These are phyloP conservation scores for Tolypocladium endophyticum DNA, from an alignment of 2,329 filamentous ascomycete genomes.

Conservation along the genomic window DNA sequence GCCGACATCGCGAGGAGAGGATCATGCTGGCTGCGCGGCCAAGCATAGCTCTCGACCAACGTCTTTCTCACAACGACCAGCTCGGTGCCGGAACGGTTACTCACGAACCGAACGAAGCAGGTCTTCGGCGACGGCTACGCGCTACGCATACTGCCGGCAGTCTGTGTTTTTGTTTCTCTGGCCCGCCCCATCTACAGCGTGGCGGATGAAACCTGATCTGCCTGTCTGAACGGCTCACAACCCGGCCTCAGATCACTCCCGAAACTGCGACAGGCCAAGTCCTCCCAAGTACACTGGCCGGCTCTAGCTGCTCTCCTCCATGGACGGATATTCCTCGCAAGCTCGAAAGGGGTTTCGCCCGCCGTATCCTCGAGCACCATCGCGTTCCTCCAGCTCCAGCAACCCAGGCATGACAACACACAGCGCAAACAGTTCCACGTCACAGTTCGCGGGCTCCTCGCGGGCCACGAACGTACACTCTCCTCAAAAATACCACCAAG, in stretches of 20 bases:
- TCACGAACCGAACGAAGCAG: not conserved
- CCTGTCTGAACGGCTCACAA: not conserved
- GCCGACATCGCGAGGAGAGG: not conserved
- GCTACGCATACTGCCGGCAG: not conserved
- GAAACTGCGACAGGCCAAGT: not conserved
- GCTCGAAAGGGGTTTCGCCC: slow-evolving; percentile 16
- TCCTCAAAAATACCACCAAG: slow-evolving; percentile 29
- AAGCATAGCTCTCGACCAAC: not conserved
- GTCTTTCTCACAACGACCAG: not conserved
- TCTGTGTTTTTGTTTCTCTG: not conserved
- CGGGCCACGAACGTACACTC: slow-evolving; percentile 22
- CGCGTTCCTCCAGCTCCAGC: slow-evolving; percentile 34
- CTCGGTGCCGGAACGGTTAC: not conserved
- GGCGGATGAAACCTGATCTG: not conserved
- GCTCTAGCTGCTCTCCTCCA: slow-evolving; percentile 5
- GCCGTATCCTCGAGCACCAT: slow-evolving; percentile 30
- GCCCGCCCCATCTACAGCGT: not conserved
- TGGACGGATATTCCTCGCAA: slow-evolving; percentile 18
- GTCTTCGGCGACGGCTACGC: not conserved
- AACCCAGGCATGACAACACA: slow-evolving; percentile 29
- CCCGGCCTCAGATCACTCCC: not conserved
- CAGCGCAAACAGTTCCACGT: slow-evolving; percentile 31
- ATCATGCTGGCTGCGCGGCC: not conserved
- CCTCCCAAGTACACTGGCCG: not conserved
- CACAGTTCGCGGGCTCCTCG: slow-evolving; percentile 26